phyloP scores from a whole-genome alignment of 2,329 filamentous ascomycete genomes.

The Verticillium isaacii region DNA sequence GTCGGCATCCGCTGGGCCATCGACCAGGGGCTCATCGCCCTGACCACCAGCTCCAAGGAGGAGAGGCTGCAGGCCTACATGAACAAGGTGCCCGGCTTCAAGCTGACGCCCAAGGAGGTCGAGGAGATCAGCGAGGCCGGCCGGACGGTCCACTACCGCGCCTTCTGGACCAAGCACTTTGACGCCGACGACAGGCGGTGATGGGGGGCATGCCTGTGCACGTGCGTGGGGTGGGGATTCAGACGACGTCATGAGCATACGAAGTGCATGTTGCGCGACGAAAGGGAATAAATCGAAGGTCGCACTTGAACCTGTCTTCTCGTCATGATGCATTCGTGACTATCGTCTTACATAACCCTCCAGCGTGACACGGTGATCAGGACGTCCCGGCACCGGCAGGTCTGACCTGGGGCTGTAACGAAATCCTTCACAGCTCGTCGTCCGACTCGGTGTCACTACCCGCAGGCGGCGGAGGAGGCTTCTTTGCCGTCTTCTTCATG shows the following conservation, averaged over 20 bases:
- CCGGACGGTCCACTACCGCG: slow-evolving; percentile 55
- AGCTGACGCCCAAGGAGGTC: slow-evolving; percentile 56
- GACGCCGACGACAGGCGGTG: slow-evolving; percentile 44
- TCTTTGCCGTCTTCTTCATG: slow-evolving; percentile 25
- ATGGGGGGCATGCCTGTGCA: background rate
- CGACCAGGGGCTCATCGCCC: slow-evolving; percentile 52
- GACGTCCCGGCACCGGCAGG: background rate
- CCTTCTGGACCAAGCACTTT: slow-evolving; percentile 53
- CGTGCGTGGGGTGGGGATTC: background rate
- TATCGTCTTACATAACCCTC: background rate
- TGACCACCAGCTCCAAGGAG: slow-evolving; percentile 57
- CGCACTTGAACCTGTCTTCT: background rate
- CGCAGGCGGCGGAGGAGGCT: slow-evolving; percentile 21
- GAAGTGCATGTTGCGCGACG: background rate
- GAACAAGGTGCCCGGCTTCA: slow-evolving; percentile 45
- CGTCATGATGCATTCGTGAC: too few species aligned
- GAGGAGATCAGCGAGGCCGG: slow-evolving; percentile 51
- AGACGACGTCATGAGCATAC: background rate
- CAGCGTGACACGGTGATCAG: background rate
- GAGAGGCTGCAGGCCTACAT: slow-evolving; percentile 53
- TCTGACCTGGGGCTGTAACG: too few species aligned
- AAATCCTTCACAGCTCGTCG: slow-evolving; percentile 42
- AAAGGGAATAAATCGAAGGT: background rate
- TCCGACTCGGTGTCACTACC: slow-evolving; percentile 50
- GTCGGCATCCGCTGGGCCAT: slow-evolving; percentile 56